Conservation (phyloP, 2,329 filamentous ascomycete genomes). For the Neoscytalidium dimidiatum region DNA sequence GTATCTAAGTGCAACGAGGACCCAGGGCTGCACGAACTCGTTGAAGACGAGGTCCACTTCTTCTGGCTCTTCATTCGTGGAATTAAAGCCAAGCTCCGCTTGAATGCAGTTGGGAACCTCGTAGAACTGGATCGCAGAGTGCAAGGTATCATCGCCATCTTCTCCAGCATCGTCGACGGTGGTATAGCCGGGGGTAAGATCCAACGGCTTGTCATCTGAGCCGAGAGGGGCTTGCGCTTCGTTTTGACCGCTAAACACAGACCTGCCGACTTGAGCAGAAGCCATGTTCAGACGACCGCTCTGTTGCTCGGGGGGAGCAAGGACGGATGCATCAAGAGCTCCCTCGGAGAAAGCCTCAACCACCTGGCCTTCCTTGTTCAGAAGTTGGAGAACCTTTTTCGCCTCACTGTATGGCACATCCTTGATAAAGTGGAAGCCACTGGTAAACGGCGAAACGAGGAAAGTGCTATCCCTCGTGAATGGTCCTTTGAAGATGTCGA, state of each 20-base stretch:
- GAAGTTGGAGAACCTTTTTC: conserved; percentile 62
- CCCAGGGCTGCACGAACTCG: conserved; percentile 84
- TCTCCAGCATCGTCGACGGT: conserved; percentile 80
- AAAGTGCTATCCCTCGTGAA: conserved; percentile 89
- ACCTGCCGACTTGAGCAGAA: not conserved
- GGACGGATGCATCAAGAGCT: conserved; percentile 30
- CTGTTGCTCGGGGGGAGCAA: conserved; percentile 50
- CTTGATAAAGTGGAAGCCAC: conserved; percentile 72
- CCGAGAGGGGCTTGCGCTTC: conserved; percentile 32
- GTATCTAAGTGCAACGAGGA: conserved; percentile 72
- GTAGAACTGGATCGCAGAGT: conserved; percentile 74
- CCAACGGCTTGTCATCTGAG: conserved; percentile 35
- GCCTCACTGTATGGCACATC: conserved; percentile 80
- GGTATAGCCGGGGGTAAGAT: conserved; percentile 78
- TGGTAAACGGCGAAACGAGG: conserved; percentile 85
- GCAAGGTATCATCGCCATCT: conserved; percentile 89
- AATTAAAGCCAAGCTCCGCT: conserved; percentile 63
- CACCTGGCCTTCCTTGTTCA: conserved; percentile 61
- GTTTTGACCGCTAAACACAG: conserved; percentile 7
- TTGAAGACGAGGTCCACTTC: conserved; percentile 87
- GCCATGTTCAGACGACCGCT: conserved; percentile 6
- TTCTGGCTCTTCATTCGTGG: conserved; percentile 52
- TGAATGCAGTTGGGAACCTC: conserved; percentile 82
- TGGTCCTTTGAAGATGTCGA: conserved; percentile 89
- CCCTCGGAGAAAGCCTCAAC: conserved; percentile 35